Evolutionary conservation across 441 rosid species (phyloP), one percentile per base, ranked within the genome.

Genomic region (Eutrema salsugineum): DNA sequence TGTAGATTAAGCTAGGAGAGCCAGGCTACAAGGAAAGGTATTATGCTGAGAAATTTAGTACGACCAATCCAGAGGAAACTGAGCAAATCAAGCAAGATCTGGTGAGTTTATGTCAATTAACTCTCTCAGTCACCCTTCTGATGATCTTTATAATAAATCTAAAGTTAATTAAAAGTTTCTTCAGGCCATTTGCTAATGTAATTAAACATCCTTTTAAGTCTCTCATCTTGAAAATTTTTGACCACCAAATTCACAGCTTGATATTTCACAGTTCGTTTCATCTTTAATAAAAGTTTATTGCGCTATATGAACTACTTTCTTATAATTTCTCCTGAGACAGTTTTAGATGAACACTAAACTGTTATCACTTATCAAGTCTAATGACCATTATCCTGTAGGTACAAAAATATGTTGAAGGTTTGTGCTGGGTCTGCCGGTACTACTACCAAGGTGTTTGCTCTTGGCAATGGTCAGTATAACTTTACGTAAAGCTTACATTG

Each of bases 401-500:
- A 55, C 65, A 82, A 84, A 96, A 86, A 65, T 96, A 96, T 61
- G 89, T 91, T 15, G 98, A 96, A 88, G 98, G 98, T 62, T 78
- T 96, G 76, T 96, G 98, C 70, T 93, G 98, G 99, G 97, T 96
- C 28, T 93, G 97, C 80, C 94, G 83, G 76, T 93, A 96, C 82
- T 96, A 96, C 84, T 93, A 87, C 84, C 93, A 93, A 81, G 97
- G 96, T 68, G 99, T 93, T 63, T 76, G 86, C 78, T 93, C 99
- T 69, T 96, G 99, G 99, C 91, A 76, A 84, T 96, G 99, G 98
- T 96, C 56, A 88, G 97, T 85, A 70, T 73, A 38, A 55, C 44
- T 63, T 43, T 40, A 22, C 15, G 5, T 33, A 42, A 71, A 57
- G 27, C 1, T 33, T 36, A 48, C 7, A 70, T 63, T 46, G 16